Base-by-base conservation (phyloP, 1,284 basidiomycete genomes). In the Microstroma glucosiphilum region DNA sequence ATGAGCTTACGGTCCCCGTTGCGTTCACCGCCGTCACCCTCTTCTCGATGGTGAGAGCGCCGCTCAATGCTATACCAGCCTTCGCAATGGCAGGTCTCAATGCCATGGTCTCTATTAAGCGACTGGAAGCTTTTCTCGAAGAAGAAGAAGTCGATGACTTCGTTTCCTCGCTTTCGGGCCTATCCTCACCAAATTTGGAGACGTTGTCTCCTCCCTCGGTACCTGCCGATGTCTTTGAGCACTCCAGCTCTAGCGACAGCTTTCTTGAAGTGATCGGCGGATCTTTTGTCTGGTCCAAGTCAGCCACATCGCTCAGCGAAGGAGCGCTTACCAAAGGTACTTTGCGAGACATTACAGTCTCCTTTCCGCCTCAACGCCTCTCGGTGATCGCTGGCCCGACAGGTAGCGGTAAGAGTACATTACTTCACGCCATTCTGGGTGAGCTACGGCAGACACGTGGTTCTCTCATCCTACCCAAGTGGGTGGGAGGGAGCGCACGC, bases 141-240 rank as follows among this genome's bases (percentile, higher is more conserved):
- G 91, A 93, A 78, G 89, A 90, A 53, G 92, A 93, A 78, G 88
- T 90, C 2, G 82, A 85, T 0, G 85, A 83, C 13, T 87, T 87
- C 79, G 87, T 88, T 0, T 88, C 86, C 0, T 84, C 85, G 0
- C 79, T 89, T 53, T 88, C 88, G 19, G 21, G 51, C 19, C 6
- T 25, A 6, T 23, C 51, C 26, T 17, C 15, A 6, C 25, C 51
- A 8, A 17, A 15, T 13, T 8, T 25, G 6, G 13, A 15, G 2
- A 25, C 51, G 6, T 17, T 54, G 13, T 6, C 51, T 23, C 51
- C n/a, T 23, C 3, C 30, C 9, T 9, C 3, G 9, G 30, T 37
- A 3, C 9, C 30, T 37, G 30, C 9, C 4, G 30, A 37, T 37
- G 30, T 9, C 30, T 37, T 37, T 37, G 30, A 37, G 30, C 30